Evolutionary conservation across 495 filamentous ascomycete genomes (phyloP).

Genomic region (Penicillium chermesinum): DNA sequence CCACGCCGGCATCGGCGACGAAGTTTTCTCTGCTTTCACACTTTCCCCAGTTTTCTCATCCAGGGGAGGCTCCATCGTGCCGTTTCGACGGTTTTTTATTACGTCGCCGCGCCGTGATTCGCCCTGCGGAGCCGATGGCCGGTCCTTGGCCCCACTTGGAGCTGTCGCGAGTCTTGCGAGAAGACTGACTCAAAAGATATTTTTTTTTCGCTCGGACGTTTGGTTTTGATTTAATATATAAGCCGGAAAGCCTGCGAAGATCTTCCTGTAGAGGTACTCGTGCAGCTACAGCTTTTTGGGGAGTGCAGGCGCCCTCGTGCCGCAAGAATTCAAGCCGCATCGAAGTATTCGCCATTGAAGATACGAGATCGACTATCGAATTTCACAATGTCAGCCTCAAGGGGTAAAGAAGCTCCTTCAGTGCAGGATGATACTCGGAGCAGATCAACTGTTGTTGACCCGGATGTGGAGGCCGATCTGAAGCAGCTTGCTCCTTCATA

Average conservation of each 20-base stretch:
- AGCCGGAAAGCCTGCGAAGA: too few species aligned
- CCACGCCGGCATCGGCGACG: conserved; percentile 18
- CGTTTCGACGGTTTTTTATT: conserved; percentile 11
- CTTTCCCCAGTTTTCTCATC: conserved; percentile 15
- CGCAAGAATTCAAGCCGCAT: too few species aligned
- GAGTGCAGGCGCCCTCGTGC: too few species aligned
- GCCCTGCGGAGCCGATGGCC: conserved; percentile 11
- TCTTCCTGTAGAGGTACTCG: too few species aligned
- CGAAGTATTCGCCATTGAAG: too few species aligned
- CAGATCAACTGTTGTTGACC: neutral
- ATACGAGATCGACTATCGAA: too few species aligned
- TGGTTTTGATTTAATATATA: neutral
- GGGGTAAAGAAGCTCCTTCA: too few species aligned
- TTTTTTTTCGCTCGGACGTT: neutral
- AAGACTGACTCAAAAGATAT: conserved; percentile 4
- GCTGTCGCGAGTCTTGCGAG: conserved; percentile 5
- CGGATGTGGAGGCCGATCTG: conserved; percentile 3
- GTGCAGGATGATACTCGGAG: too few species aligned
- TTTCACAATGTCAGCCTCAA: too few species aligned
- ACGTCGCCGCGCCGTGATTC: conserved; percentile 16
- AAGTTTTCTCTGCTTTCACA: conserved; percentile 9
- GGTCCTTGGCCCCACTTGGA: conserved; percentile 11
- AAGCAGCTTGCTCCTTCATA: conserved; percentile 10
- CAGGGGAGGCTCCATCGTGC: conserved; percentile 1
- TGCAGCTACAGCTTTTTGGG: too few species aligned